Conservation (phyloP, 1,139 yeast genomes). For the Lodderomyces elongisporus region DNA sequence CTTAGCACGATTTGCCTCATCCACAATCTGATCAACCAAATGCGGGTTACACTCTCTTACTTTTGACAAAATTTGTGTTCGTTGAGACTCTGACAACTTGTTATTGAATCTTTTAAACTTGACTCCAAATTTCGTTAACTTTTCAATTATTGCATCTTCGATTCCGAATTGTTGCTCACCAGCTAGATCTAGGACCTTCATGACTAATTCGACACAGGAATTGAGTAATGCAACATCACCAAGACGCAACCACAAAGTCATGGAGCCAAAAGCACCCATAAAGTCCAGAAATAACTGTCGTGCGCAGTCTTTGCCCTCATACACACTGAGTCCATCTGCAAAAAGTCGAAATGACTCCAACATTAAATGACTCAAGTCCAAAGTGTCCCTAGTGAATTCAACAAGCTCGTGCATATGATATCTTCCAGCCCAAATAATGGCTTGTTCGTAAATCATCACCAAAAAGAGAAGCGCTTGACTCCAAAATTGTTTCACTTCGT, state of each 20-base stretch:
- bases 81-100: slow-evolving; percentile 56
- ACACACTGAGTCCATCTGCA: slow-evolving; percentile 27
- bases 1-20: slow-evolving; percentile 38
- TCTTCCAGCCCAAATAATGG: slow-evolving; percentile 67
- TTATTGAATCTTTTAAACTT: slow-evolving; percentile 64
- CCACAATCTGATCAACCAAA: slow-evolving; percentile 48
- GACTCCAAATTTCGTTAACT: slow-evolving; percentile 58
- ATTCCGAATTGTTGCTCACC: slow-evolving; percentile 45
- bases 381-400: slow-evolving; percentile 81
- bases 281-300: slow-evolving; percentile 27
- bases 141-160: slow-evolving; percentile 44
- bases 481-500: slow-evolving; percentile 50
- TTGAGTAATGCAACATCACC: slow-evolving; percentile 72
- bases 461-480: slow-evolving; percentile 63
- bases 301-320: slow-evolving; percentile 11
- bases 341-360: slow-evolving; percentile 61
- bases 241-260: slow-evolving; percentile 74
- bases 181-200: slow-evolving; percentile 62
- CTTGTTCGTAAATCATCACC: slow-evolving; percentile 60
- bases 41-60: slow-evolving; percentile 51
- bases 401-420: slow-evolving; percentile 56
- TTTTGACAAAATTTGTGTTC: slow-evolving; percentile 50
- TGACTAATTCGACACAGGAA: slow-evolving; percentile 69
- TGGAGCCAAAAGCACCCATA: slow-evolving; percentile 51
- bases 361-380: slow-evolving; percentile 69